Base-by-base conservation (phyloP, 441 rosid species). In the Pelargonium cotyledonis region DNA sequence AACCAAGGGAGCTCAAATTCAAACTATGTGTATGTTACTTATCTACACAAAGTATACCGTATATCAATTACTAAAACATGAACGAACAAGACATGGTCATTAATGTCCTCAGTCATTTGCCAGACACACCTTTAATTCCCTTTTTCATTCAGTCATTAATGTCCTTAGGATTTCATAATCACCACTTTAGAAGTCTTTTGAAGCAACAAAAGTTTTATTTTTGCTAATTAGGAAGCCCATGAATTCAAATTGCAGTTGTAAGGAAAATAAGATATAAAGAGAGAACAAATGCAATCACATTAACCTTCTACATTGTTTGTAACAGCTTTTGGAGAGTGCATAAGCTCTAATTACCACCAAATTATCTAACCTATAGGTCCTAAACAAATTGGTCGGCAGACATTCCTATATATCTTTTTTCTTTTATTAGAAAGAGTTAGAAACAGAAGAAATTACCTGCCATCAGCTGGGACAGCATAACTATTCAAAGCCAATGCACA, bases 401-500 rank as follows among this genome's bases (percentile, higher is more conserved):
- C 19, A 62, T 62, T 62, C 65, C 9, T 29, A 31, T n/a, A 62
- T 62, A 21, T 21, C 31, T 0, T 14, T 62, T 62, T 29, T 62
- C 65, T 62, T 62, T 18, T 19, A 14, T 31, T 62, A 12, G 65
- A 47, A 21, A 19, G 44, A 1, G 63, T 57, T 26, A 62, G 63
- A 75, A 53, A 51, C 60, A 65, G 75, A 77, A 73, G 65, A 62
- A 43, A 80, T 66, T 63, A 89, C 98, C 97, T 90, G 92, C 83
- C 84, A 77, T 92, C 99, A 70, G 79, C 70, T 73, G 95, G 75
- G 81, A 84, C 85, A 70, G 96, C 96, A 84, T 81, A 90, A 83
- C 47, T 84, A 85, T 90, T 92, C 82, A 95, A 74, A 79, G 95
- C 98, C 82, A 95, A 84, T 67, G 87, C 83, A 68, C 92, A 90